phyloP scores from a whole-genome alignment of 169 alveolate species.

The Eimeria acervulina region DNA sequence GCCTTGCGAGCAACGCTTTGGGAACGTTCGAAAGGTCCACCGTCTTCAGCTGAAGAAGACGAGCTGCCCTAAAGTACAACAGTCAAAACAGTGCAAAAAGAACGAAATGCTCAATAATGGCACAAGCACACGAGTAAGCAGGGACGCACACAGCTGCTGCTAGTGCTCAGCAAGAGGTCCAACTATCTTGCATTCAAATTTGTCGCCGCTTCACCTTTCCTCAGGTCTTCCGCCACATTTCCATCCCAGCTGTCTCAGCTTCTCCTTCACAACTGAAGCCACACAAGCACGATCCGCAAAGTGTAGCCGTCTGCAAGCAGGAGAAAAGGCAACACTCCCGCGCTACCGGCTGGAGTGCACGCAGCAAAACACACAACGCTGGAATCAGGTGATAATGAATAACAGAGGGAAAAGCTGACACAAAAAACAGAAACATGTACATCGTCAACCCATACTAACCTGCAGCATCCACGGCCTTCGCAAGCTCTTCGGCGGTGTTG shows the following conservation, averaged over 20 bases:
- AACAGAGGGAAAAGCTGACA: not conserved
- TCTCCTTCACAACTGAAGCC: conserved; percentile 78
- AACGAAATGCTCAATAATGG: not conserved
- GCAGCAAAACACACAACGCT: not conserved
- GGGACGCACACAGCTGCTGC: not conserved
- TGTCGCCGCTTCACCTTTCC: conserved; percentile 64
- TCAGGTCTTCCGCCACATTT: conserved; percentile 80
- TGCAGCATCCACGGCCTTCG: conserved; percentile 77
- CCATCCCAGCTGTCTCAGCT: conserved; percentile 81
- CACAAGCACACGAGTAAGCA: not conserved
- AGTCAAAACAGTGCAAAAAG: not conserved
- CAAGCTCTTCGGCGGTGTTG: conserved; percentile 77
- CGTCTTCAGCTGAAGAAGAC: conserved; percentile 66
- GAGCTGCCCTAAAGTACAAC: conserved; percentile 72
- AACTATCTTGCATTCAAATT: not conserved
- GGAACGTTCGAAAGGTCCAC: conserved; percentile 71
- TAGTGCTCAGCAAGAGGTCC: not conserved
- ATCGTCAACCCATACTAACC: conserved; percentile 33
- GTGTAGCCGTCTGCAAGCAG: not conserved
- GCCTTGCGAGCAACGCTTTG: conserved; percentile 64
- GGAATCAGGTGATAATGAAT: not conserved
- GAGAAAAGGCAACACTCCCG: not conserved
- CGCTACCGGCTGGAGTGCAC: not conserved
- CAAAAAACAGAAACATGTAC: not conserved
- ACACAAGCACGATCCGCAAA: not conserved